Percentiles rank a stretch among this genome's conserved stretches.
These are phyloP conservation scores for Fremontodendron californicum DNA, from an alignment of 345 rosid genomes.

Conservation along the genomic window DNA sequence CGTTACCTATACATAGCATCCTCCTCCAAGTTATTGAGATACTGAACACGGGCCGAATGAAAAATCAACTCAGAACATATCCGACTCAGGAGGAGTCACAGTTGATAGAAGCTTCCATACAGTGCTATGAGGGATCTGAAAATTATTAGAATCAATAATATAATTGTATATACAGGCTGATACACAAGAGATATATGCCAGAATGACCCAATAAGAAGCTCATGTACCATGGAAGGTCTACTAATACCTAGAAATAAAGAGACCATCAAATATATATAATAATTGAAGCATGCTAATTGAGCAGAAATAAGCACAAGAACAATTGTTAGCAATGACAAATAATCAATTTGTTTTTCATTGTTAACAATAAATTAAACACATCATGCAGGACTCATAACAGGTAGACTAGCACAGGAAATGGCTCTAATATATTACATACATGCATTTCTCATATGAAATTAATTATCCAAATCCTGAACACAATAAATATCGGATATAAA, in stretches of 20 bases:
- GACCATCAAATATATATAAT: background rate
- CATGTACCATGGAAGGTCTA: background rate
- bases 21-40: slow-evolving; percentile 95
- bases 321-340: background rate
- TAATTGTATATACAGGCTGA: slow-evolving; percentile 11
- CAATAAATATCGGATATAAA: background rate
- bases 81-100: slow-evolving; percentile 67
- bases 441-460: background rate
- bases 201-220: background rate
- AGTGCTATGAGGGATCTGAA: slow-evolving; percentile 67
- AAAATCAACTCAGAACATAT: slow-evolving; percentile 78
- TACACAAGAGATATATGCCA: slow-evolving; percentile 5
- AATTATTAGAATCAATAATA: slow-evolving; percentile 18
- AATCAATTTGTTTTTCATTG: background rate
- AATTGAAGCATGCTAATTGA: background rate
- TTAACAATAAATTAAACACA: background rate
- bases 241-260: background rate
- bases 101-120: slow-evolving; percentile 63
- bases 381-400: background rate
- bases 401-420: background rate
- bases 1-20: slow-evolving; percentile 93
- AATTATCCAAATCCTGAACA: background rate
- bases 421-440: background rate
- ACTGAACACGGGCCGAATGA: slow-evolving; percentile 83
- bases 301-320: background rate